Evolutionary conservation across 768 basidiomycete genomes (phyloP).

Genomic region (Scleroderma bovista): DNA sequence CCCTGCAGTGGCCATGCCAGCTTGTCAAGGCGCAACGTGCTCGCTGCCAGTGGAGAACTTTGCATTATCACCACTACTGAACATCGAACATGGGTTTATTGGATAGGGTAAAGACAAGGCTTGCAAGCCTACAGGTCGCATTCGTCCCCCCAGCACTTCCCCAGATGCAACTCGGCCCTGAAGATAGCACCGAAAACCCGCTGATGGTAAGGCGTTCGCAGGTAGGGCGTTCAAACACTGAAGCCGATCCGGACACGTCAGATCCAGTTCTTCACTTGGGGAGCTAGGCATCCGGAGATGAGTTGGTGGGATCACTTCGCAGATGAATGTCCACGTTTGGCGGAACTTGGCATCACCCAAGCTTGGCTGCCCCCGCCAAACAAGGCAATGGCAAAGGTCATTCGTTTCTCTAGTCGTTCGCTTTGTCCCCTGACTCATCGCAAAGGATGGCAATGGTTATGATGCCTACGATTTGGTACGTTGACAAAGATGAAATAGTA

Average conservation of each 20-base stretch:
- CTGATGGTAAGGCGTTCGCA: constrained; percentile 50
- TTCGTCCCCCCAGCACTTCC: constrained; percentile 39
- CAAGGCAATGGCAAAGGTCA: constrained; percentile 65
- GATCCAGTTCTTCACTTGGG: constrained; percentile 89
- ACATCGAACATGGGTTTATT: no score
- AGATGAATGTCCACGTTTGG: constrained; percentile 54
- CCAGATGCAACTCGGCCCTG: constrained; percentile 58
- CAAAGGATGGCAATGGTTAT: constrained; percentile 63
- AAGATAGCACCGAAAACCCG: constrained; percentile 45
- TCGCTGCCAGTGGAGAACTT: no score
- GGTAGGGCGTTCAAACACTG: not conserved
- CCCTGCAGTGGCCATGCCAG: no score
- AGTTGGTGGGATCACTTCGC: constrained; percentile 84
- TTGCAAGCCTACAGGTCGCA: constrained; percentile 17
- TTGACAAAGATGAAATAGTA: not conserved
- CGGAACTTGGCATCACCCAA: constrained; percentile 69
- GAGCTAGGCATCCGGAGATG: constrained; percentile 45
- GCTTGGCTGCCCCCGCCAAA: constrained; percentile 82
- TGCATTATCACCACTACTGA: no score
- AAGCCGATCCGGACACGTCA: constrained; percentile 12
- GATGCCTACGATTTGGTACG: constrained; percentile 81
- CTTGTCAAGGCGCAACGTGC: no score
- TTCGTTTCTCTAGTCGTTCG: not conserved
- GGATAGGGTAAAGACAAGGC: constrained; percentile 12
- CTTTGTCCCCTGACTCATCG: constrained; percentile 22